Evolutionary conservation across 768 basidiomycete genomes (phyloP).

Genomic region (Cystofilobasidium ferigula): DNA sequence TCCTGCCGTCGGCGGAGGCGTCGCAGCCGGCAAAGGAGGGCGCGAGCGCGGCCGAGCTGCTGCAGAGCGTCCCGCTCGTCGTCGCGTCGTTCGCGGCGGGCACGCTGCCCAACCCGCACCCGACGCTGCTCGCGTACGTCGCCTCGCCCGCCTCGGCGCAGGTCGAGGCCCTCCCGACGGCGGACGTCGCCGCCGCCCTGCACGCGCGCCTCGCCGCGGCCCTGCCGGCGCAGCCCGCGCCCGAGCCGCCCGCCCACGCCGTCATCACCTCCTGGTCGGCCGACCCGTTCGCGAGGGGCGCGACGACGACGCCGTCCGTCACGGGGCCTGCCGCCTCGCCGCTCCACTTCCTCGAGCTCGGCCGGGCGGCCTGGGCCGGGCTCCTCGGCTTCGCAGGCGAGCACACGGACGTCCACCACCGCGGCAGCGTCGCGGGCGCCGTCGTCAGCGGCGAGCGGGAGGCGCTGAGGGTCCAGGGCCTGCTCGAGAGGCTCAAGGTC

Average conservation of each 20-base stretch:
- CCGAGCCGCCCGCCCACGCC: slow-evolving; percentile 25
- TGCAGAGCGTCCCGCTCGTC: slow-evolving; percentile 11
- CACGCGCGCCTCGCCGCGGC: slow-evolving; percentile 27
- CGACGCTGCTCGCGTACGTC: slow-evolving; percentile 31
- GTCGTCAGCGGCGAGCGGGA: slow-evolving; percentile 39
- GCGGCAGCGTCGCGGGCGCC: slow-evolving; percentile 40
- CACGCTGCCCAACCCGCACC: slow-evolving; percentile 27
- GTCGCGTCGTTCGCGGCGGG: slow-evolving; percentile 2
- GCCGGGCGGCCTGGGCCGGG: slow-evolving; percentile 36
- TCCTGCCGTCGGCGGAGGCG: slow-evolving; percentile 22
- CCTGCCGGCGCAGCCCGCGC: neutral
- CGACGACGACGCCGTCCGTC: slow-evolving; percentile 38
- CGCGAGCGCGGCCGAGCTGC: neutral
- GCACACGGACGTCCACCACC: slow-evolving; percentile 41
- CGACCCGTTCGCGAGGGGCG: slow-evolving; percentile 38
- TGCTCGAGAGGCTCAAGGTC: slow-evolving; percentile 27
- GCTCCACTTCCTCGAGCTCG: slow-evolving; percentile 39
- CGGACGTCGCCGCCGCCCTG: slow-evolving; percentile 17
- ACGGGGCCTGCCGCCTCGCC: slow-evolving; percentile 33
- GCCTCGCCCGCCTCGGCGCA: slow-evolving; percentile 23
- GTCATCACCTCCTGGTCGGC: slow-evolving; percentile 37
- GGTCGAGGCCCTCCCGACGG: slow-evolving; percentile 13
- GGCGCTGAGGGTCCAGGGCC: slow-evolving; percentile 34
- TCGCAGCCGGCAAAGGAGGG: slow-evolving; percentile 1
- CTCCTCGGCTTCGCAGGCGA: slow-evolving; percentile 41